Percentiles rank a stretch among this genome's conserved stretches.
Conservation (phyloP, 1,284 basidiomycete genomes). For the Melampsora larici-populina region DNA sequence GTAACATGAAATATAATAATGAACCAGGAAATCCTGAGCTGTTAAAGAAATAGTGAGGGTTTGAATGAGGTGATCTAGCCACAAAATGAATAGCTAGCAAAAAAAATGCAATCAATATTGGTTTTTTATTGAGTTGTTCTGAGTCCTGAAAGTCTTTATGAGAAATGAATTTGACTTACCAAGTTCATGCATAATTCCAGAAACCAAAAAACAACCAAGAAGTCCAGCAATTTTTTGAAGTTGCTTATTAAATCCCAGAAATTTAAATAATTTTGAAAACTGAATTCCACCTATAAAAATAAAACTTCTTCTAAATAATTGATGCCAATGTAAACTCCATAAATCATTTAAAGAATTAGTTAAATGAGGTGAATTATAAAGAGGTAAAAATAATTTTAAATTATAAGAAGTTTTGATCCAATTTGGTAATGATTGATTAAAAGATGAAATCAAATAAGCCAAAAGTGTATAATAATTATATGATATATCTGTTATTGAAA, state of each 20-base stretch:
- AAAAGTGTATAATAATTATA: background rate
- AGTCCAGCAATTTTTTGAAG: background rate
- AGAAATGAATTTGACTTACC: background rate
- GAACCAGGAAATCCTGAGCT: background rate
- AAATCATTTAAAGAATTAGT: constrained; percentile 9
- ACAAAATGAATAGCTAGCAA: constrained; percentile 21
- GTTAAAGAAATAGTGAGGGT: constrained; percentile 3
- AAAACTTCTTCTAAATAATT: constrained; percentile 18
- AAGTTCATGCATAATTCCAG: constrained; percentile 21
- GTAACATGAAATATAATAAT: constrained; percentile 20
- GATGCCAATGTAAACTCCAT: constrained; percentile 28
- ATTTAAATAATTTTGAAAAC: background rate
- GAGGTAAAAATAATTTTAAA: background rate
- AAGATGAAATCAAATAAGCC: background rate
- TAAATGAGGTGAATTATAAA: constrained; percentile 13
- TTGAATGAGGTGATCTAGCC: constrained; percentile 24
- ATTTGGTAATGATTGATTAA: background rate
- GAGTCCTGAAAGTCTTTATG: too few species aligned
- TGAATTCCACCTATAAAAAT: constrained; percentile 6
- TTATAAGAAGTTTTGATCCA: background rate
- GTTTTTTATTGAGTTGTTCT: too few species aligned
- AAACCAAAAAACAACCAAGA: constrained; percentile 7
- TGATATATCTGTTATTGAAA: constrained; percentile 6
- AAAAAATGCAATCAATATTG: too few species aligned
- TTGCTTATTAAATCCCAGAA: background rate